A percentile compares a stretch with the other conserved stretches of the same genome.
Evolutionary conservation across 768 basidiomycete species (phyloP).

Genomic region (Sarcodon aspratus): DNA sequence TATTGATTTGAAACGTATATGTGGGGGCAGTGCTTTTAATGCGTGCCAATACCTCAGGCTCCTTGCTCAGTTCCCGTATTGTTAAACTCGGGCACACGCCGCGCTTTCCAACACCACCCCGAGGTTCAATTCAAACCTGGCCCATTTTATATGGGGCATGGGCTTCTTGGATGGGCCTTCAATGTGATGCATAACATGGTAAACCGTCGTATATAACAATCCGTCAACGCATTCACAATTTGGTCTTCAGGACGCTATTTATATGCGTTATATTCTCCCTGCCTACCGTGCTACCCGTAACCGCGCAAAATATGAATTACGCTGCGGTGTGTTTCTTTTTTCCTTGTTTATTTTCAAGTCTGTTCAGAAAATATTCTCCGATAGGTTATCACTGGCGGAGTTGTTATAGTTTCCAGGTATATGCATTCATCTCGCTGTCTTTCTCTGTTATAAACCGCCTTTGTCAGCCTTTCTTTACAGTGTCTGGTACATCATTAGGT

Average conservation of each 20-base stretch:
- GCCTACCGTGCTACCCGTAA: constrained; percentile 61
- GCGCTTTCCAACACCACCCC: constrained; percentile 58
- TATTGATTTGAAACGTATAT: too few relatives aligned
- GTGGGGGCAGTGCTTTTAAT: too few relatives aligned
- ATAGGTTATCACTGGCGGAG: constrained; percentile 22
- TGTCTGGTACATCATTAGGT: constrained; percentile 15
- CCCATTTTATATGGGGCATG: constrained; percentile 77
- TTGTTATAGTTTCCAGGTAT: constrained; percentile 21
- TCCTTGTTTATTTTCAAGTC: too few relatives aligned
- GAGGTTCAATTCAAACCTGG: constrained; percentile 81
- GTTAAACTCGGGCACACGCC: constrained; percentile 29
- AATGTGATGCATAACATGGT: constrained; percentile 60
- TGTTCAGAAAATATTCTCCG: neutral
- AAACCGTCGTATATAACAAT: constrained; percentile 53
- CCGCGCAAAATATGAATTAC: constrained; percentile 69
- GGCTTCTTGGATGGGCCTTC: constrained; percentile 45
- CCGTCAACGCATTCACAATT: constrained; percentile 17
- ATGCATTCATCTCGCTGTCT: neutral
- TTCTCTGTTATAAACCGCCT: too few relatives aligned
- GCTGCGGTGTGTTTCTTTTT: constrained; percentile 41
- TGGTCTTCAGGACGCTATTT: constrained; percentile 40
- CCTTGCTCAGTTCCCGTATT: too few relatives aligned
- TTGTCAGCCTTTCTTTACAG: neutral
- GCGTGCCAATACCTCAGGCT: too few relatives aligned
- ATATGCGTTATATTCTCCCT: constrained; percentile 63